These are phyloP conservation scores for Persicaria maculosa DNA, from an alignment of 148 eudicot genomes.

Conservation along the genomic window DNA sequence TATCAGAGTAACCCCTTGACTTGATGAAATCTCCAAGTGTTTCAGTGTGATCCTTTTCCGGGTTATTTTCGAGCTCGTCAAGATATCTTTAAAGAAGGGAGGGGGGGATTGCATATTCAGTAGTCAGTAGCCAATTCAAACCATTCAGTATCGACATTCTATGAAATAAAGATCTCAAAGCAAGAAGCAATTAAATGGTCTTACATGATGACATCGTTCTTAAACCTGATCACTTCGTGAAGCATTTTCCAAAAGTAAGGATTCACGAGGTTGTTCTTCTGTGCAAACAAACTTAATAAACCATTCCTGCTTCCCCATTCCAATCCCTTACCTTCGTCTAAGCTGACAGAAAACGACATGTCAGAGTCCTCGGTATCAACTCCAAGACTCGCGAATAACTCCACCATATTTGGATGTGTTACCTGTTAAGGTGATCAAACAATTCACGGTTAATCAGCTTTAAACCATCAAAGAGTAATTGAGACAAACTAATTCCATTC, in stretches of 20 bases:
- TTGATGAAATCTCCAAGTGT: slow-evolving; percentile 72
- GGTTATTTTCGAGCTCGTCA: slow-evolving; percentile 63
- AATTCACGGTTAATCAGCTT: too few species aligned
- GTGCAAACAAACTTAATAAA: slow-evolving; percentile 64
- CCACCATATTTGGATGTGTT: slow-evolving; percentile 90
- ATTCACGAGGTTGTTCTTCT: slow-evolving; percentile 60
- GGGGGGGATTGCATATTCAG: neutral
- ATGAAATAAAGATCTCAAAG: too few species aligned
- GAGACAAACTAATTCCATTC: too few species aligned
- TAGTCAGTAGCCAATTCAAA: neutral
- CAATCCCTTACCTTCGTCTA: slow-evolving; percentile 63
- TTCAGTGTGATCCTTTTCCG: slow-evolving; percentile 56
- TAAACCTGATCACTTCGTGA: slow-evolving; percentile 65
- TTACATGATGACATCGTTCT: slow-evolving; percentile 60
- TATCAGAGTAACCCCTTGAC: slow-evolving; percentile 66
- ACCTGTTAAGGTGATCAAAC: slow-evolving; percentile 41
- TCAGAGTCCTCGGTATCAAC: slow-evolving; percentile 81
- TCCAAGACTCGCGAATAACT: slow-evolving; percentile 75
- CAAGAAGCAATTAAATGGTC: neutral
- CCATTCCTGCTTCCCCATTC: slow-evolving; percentile 96
- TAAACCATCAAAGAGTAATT: too few species aligned
- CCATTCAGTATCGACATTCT: too few species aligned
- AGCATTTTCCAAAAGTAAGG: slow-evolving; percentile 85
- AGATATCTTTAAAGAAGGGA: slow-evolving; percentile 45
- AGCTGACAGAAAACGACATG: slow-evolving; percentile 89